Conservation (phyloP, 139 green algal species). For the Desmodesmus armatus region DNA sequence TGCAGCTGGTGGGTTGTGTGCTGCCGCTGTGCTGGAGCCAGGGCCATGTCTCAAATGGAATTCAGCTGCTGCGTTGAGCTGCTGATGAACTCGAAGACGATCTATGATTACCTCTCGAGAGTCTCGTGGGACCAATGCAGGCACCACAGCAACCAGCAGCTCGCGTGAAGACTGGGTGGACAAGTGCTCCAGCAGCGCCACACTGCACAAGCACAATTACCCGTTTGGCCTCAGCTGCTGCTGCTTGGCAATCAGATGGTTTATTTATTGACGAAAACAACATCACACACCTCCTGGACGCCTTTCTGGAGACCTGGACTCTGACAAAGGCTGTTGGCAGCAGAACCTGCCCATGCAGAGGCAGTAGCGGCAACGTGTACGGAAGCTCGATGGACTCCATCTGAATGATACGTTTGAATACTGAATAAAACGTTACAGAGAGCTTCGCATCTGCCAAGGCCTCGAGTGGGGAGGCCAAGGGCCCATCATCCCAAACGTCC, state of each 20-base stretch:
- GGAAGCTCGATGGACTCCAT: too few species aligned
- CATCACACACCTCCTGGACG: not conserved
- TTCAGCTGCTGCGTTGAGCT: not conserved
- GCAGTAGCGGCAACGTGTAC: too few species aligned
- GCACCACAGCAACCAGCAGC: slow-evolving; percentile 52
- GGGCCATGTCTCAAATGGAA: not conserved
- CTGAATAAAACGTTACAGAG: too few species aligned
- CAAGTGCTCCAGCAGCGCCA: slow-evolving; percentile 52
- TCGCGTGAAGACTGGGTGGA: slow-evolving; percentile 23
- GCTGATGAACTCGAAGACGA: not conserved
- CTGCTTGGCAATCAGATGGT: not conserved
- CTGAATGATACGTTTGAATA: too few species aligned
- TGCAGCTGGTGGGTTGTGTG: not conserved
- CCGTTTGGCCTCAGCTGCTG: not conserved
- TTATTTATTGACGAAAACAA: not conserved
- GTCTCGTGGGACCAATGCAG: slow-evolving; percentile 17
- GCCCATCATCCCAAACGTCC: too few species aligned
- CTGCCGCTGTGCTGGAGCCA: not conserved
- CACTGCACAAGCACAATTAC: not conserved
- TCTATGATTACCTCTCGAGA: not conserved
- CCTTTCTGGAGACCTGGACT: slow-evolving; percentile 37
- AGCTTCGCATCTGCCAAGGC: too few species aligned
- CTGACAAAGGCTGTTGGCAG: slow-evolving; percentile 52
- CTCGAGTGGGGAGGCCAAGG: too few species aligned
- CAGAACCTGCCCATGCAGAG: slow-evolving; percentile 49